These are phyloP conservation scores for Fusarium paranaense DNA, from an alignment of 2,329 filamentous ascomycete genomes.

Conservation along the genomic window DNA sequence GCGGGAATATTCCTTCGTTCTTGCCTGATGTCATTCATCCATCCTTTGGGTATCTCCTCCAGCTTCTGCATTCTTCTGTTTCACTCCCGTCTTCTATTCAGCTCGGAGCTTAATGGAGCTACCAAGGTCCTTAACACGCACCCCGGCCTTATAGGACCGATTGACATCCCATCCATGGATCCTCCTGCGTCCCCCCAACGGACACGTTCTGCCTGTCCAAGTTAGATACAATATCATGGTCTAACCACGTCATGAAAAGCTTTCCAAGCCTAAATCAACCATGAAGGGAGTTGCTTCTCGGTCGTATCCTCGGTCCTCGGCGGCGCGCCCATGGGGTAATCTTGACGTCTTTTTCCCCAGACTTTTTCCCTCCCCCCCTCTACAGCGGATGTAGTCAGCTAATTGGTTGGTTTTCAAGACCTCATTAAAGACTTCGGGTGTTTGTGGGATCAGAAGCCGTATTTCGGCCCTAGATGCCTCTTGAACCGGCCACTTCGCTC, in stretches of 20 bases:
- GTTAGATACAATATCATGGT: neutral
- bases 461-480: conserved; percentile 20
- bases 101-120: conserved; percentile 12
- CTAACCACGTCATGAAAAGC: conserved; percentile 14
- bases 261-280: conserved; percentile 3
- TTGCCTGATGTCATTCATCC: neutral
- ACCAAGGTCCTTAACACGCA: conserved; percentile 14
- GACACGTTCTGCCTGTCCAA: neutral
- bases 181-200: conserved; percentile 4
- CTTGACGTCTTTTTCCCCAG: conserved; percentile 16
- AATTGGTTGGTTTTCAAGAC: neutral
- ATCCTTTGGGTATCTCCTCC: neutral
- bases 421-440: conserved; percentile 9
- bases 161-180: conserved; percentile 19
- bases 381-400: neutral
- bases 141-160: conserved; percentile 27
- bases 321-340: conserved; percentile 6
- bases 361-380: neutral
- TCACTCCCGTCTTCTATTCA: neutral
- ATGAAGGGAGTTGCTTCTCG: neutral
- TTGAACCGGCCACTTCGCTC: conserved; percentile 1
- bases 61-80: neutral
- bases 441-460: conserved; percentile 17
- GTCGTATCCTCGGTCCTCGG: conserved; percentile 7
- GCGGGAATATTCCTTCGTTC: neutral